Conservation (phyloP, 768 basidiomycete genomes). For the Suillus spraguei region DNA sequence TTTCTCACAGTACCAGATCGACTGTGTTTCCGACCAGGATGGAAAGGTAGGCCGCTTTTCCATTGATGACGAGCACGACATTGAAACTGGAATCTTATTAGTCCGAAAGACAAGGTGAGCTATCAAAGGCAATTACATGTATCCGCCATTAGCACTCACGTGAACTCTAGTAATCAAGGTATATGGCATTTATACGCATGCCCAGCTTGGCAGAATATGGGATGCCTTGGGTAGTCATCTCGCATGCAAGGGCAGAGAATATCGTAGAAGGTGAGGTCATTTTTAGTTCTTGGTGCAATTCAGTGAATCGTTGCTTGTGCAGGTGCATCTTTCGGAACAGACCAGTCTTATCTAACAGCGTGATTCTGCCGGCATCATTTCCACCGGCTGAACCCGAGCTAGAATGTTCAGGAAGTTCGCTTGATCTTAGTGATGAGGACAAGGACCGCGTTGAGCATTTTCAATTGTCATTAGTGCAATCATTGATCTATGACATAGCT, state of each 20-base stretch:
- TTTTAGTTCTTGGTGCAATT: not conserved
- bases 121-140: not conserved
- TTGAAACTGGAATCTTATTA: slow-evolving; percentile 21
- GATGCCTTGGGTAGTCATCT: slow-evolving; percentile 45
- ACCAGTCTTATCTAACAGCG: slow-evolving; percentile 37
- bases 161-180: slow-evolving; percentile 43
- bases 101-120: slow-evolving; percentile 42
- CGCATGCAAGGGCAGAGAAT: slow-evolving; percentile 49
- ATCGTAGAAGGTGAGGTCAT: slow-evolving; percentile 46
- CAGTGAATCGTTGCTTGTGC: slow-evolving; percentile 6
- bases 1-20: slow-evolving; percentile 47
- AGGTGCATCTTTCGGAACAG: slow-evolving; percentile 50
- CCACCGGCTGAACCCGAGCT: slow-evolving; percentile 37
- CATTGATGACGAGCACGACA: not conserved
- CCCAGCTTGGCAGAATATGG: slow-evolving; percentile 51
- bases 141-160: not conserved
- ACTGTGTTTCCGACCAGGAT: slow-evolving; percentile 44
- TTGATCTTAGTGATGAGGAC: slow-evolving; percentile 45
- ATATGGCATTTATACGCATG: slow-evolving; percentile 53
- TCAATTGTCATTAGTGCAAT: not conserved
- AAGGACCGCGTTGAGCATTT: slow-evolving; percentile 44
- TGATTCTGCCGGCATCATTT: slow-evolving; percentile 57
- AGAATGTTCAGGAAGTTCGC: slow-evolving; percentile 21
- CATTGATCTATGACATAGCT: slow-evolving; percentile 37
- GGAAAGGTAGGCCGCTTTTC: slow-evolving; percentile 25